Base-by-base conservation (phyloP, 2,329 filamentous ascomycete species). In the Tolypocladium sp. region DNA sequence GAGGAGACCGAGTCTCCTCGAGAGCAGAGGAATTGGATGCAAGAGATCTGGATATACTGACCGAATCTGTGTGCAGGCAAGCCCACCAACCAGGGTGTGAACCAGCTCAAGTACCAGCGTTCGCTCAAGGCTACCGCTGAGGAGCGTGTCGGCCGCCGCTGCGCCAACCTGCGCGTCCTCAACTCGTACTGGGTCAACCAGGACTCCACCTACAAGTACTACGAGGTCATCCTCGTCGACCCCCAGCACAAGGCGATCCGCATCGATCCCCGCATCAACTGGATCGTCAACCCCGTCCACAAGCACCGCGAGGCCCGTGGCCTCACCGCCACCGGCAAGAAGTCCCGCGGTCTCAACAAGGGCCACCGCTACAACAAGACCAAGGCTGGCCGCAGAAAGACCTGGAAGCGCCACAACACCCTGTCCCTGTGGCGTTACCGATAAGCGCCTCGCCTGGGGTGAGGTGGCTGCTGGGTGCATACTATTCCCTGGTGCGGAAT, bases 151-250 rank as follows among this genome's bases (percentile, higher is more conserved):
- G 94, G 95, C 76, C 92, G 92, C 80, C 92, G 93, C 79, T 97
- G 92, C 85, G 92, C 92, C 82, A 99, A 99, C 84, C 82, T 99
- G 79, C 92, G 94, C 77, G 94, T 99, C 76, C 90, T 99, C 76
- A 99, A 99, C 90, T 97, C 93, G 66, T 99, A 99, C 92, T 99
- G 95, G 95, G 91, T 99, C 86, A 99, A 99, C 90, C 92, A 97
- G 87, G 94, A 99, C 85, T 97, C 92, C 63, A 99, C 94, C 82
- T 99, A 97, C 91, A 99, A 99, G 87, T 99, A 99, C 90, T 99
- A 87, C 85, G 94, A 99, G 84, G 88, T 97, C 81, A 97, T 99
- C 84, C 91, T 97, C 76, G 93, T 99, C 77, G 94, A 99, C 84
- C 94, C 94, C 78, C 90, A 95, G 85, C 94, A 99, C 91, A 97